Evolutionary conservation across 2,329 filamentous ascomycete species (phyloP).

Genomic region (Colletotrichum agaves): DNA sequence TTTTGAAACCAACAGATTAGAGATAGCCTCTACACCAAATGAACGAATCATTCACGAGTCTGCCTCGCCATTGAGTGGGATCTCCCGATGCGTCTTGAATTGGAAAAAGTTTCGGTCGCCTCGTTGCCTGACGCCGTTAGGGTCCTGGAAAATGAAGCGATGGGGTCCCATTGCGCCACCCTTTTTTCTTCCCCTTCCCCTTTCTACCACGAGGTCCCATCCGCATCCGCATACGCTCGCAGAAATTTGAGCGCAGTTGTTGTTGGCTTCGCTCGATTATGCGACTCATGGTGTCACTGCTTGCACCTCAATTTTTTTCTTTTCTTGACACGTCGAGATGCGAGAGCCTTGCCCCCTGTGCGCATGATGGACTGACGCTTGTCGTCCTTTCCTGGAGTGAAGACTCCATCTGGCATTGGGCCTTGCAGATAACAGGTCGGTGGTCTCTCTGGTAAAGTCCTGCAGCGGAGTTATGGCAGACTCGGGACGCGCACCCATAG

Average conservation of each 20-base stretch:
- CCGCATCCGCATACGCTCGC: neutral
- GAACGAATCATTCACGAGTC: neutral
- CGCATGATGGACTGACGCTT: no score
- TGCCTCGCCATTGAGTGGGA: neutral
- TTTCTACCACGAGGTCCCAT: neutral
- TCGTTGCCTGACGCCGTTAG: slow-evolving; percentile 1
- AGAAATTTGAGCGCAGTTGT: neutral
- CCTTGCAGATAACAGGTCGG: no score
- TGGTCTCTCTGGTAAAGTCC: neutral
- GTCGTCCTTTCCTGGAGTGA: no score
- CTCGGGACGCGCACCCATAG: slow-evolving; percentile 51
- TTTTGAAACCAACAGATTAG: neutral
- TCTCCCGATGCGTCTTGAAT: neutral
- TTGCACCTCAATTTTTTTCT: no score
- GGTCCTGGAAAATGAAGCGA: neutral
- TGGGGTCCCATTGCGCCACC: neutral
- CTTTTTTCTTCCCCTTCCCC: neutral
- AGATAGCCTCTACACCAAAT: neutral
- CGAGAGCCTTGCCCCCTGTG: no score
- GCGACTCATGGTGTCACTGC: no score
- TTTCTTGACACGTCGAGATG: no score
- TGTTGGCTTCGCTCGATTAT: no score
- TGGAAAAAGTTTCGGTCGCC: neutral
- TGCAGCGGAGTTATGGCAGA: neutral
- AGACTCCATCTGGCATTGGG: no score